Percentiles rank a stretch among this genome's conserved stretches.
phyloP scores from a whole-genome alignment of 2,329 filamentous ascomycete species.

The Chaetomium sp. region DNA sequence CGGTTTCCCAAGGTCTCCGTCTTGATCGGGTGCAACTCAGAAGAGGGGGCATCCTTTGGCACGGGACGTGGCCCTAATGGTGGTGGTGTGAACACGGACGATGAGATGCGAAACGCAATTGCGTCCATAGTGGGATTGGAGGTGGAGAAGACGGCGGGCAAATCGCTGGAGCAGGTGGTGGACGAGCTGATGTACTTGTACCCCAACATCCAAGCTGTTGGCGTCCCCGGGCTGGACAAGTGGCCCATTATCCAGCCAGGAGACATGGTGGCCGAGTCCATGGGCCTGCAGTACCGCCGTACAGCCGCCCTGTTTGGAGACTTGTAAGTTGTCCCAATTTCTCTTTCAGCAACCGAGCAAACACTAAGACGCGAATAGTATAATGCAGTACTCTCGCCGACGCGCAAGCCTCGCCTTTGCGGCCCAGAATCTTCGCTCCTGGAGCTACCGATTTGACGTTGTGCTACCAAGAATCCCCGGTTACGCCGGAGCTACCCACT shows the following conservation, averaged over 20 bases:
- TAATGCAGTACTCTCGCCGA: background rate
- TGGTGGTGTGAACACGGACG: conserved; percentile 1
- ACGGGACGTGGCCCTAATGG: background rate
- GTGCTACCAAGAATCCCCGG: background rate
- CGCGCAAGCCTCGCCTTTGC: conserved; percentile 1
- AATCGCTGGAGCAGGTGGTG: background rate
- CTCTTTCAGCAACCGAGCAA: background rate
- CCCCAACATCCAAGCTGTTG: conserved; percentile 3
- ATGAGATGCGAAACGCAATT: background rate
- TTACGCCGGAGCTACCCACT: conserved; percentile 1
- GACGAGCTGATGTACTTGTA: conserved; percentile 1
- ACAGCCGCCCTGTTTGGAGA: conserved; percentile 1
- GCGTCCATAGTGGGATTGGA: background rate
- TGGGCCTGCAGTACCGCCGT: conserved; percentile 3
- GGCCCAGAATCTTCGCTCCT: background rate
- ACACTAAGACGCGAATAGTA: background rate
- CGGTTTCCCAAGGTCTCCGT: conserved; percentile 31
- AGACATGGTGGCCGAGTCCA: background rate
- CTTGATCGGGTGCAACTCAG: conserved; percentile 32
- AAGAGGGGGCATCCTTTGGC: conserved; percentile 24
- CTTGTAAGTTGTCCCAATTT: background rate
- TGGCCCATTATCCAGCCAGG: conserved; percentile 4
- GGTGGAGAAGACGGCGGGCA: background rate
- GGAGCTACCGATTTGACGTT: conserved; percentile 5
- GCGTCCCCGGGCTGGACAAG: conserved; percentile 1